Evolutionary conservation across 169 alveolate genomes (phyloP), one percentile per base, ranked within the genome.

Genomic region (Plasmodium malariae): DNA sequence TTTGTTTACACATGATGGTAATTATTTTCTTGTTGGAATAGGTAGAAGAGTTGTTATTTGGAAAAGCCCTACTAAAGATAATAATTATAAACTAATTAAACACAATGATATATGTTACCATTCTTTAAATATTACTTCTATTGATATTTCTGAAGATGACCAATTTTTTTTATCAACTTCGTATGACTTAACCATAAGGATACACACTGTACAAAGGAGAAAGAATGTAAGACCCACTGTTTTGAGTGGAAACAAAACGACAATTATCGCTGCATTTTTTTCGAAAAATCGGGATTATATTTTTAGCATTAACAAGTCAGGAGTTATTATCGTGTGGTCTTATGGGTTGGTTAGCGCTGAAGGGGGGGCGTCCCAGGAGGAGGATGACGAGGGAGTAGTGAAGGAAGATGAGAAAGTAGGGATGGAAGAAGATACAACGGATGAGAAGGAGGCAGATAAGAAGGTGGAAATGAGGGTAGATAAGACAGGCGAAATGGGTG

Each of bases 241-340:
- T 7, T 93, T 95, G 55, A 92, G 94, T 24, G 95, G 94, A 6
- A 96, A 95, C 83, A 89, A 96, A 32, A 92, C 94, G 21, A 92
- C 97, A 28, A 95, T 96, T 0, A 92, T 89, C 37, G 94, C 94
- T 14, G 97, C 98, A 2, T 96, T 91, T 37, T 96, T 95, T 67
- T 87, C 97, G 19, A 88, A 86, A 37, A 93, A 92, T 26, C 87
- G 92, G 95, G 74, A 93, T 4, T 89, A 95, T 14, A 95, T 96
- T 65, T 95, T 91, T 67, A 91, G 96, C 24, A 93, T 96, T 26
- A 93, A 96, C 28, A 89, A 92, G 36, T 97, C 95, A 54, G 98
- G 98, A 3, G 95, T 96, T 3, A 92, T 96, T 30, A 93, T 96
- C 54, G 68, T 93, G 11, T 96, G 98, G 98, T 93, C 92, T 37